phyloP scores from a whole-genome alignment of 23 red algal species.

The Cyanidium caldarium region DNA sequence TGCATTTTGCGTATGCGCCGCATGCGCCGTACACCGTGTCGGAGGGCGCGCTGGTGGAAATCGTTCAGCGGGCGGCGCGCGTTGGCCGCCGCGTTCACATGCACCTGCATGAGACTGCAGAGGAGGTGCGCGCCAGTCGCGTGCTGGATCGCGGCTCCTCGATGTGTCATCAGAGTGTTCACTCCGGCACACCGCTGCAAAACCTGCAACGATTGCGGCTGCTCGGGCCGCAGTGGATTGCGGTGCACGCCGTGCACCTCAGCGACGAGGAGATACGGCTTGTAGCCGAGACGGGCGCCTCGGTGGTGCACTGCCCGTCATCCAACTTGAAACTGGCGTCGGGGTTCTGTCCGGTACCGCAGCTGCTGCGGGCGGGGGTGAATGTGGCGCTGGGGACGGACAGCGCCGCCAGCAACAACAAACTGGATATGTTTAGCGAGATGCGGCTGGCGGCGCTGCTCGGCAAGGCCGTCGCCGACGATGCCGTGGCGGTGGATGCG shows the following conservation, averaged over 20 bases:
- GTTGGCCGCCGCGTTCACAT: slow-evolving; percentile 53
- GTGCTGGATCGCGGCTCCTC: slow-evolving; percentile 32
- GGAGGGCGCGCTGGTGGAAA: slow-evolving; percentile 20
- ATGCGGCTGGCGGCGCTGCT: slow-evolving; percentile 51
- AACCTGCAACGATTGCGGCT: slow-evolving; percentile 58
- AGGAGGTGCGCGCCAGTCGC: slow-evolving; percentile 39
- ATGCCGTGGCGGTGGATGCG: slow-evolving; percentile 38
- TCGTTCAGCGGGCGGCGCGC: slow-evolving; percentile 6
- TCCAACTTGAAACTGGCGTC: slow-evolving; percentile 87
- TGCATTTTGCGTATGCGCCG: slow-evolving; percentile 74
- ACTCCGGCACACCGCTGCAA: slow-evolving; percentile 33
- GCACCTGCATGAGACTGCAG: slow-evolving; percentile 86
- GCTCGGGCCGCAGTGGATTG: slow-evolving; percentile 28
- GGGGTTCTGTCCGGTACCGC: slow-evolving; percentile 54
- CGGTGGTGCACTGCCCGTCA: slow-evolving; percentile 74
- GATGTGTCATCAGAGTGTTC: slow-evolving; percentile 59
- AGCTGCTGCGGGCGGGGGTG: slow-evolving; percentile 62
- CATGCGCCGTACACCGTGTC: slow-evolving; percentile 90
- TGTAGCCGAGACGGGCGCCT: slow-evolving; percentile 31
- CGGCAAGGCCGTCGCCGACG: slow-evolving; percentile 42
- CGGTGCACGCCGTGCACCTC: slow-evolving; percentile 74
- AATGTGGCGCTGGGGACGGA: slow-evolving; percentile 94
- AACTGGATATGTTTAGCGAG: slow-evolving; percentile 57
- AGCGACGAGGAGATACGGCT: slow-evolving; percentile 55
- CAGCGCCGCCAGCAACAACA: slow-evolving; percentile 75